These are phyloP conservation scores for Buddleja alternifolia DNA, from an alignment of 257 asterid genomes.

Conservation along the genomic window DNA sequence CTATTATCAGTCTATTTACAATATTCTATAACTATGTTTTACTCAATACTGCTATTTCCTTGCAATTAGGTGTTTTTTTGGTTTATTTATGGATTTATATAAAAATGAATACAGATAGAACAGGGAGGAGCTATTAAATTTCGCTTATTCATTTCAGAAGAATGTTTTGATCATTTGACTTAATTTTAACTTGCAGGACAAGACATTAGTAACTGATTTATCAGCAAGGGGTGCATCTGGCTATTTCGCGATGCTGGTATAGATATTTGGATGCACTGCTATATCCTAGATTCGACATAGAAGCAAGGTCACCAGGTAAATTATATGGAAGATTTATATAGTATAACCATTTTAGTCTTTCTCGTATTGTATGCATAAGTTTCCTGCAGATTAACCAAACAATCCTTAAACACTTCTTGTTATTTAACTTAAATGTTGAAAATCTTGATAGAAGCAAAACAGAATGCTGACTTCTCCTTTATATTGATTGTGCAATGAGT, in stretches of 20 bases:
- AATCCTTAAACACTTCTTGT: not conserved
- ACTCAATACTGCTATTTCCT: too few species aligned
- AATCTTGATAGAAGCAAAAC: not conserved
- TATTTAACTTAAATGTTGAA: not conserved
- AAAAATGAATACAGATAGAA: not conserved
- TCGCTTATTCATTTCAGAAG: not conserved
- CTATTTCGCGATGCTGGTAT: not conserved
- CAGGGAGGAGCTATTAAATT: not conserved
- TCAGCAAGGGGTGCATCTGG: not conserved
- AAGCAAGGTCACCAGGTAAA: slow-evolving; percentile 18
- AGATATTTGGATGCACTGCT: slow-evolving; percentile 19
- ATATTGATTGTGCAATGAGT: not conserved
- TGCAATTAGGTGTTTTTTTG: not conserved
- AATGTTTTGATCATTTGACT: slow-evolving; percentile 1
- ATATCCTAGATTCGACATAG: not conserved
- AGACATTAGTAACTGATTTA: slow-evolving; percentile 8
- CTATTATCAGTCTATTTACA: too few species aligned
- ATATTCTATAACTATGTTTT: too few species aligned
- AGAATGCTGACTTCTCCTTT: not conserved
- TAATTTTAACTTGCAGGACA: not conserved
- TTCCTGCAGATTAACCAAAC: not conserved
- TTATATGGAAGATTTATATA: not conserved
- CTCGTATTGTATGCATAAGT: not conserved
- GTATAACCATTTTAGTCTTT: not conserved
- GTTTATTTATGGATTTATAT: too few species aligned